Conservation (phyloP, 257 asterid genomes). For the Penstemon newberryi region DNA sequence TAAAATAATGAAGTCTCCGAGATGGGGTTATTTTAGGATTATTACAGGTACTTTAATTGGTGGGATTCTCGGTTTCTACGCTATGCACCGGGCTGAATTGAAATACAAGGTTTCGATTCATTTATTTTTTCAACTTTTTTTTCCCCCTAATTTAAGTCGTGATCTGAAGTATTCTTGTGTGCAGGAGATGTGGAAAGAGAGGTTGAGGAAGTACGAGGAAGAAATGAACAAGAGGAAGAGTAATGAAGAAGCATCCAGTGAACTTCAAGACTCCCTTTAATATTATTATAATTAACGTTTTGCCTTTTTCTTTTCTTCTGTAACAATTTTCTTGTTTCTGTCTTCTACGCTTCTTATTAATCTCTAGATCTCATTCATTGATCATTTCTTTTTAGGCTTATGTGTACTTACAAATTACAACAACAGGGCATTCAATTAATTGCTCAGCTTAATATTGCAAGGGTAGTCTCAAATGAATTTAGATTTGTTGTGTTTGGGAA, state of each 20-base stretch:
- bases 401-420: too few relatives aligned
- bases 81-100: conserved; percentile 83
- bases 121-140: neutral
- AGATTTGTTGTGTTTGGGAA: too few relatives aligned
- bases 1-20: conserved; percentile 47
- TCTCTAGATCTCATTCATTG: too few relatives aligned
- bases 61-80: conserved; percentile 74
- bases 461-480: too few relatives aligned
- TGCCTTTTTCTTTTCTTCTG: neutral
- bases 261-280: conserved; percentile 50
- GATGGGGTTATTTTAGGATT: conserved; percentile 85
- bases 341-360: neutral
- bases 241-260: conserved; percentile 42
- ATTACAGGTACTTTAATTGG: conserved; percentile 74
- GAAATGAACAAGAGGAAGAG: conserved; percentile 55
- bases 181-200: conserved; percentile 82
- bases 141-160: too few relatives aligned
- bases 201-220: conserved; percentile 83
- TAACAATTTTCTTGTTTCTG: neutral
- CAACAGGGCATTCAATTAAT: too few relatives aligned
- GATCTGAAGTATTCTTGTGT: conserved; percentile 3
- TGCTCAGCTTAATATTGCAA: too few relatives aligned
- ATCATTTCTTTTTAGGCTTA: too few relatives aligned
- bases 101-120: conserved; percentile 56
- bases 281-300: neutral